Conservation (phyloP, 2,329 filamentous ascomycete species). For the Chalaropsis thielavioides region DNA sequence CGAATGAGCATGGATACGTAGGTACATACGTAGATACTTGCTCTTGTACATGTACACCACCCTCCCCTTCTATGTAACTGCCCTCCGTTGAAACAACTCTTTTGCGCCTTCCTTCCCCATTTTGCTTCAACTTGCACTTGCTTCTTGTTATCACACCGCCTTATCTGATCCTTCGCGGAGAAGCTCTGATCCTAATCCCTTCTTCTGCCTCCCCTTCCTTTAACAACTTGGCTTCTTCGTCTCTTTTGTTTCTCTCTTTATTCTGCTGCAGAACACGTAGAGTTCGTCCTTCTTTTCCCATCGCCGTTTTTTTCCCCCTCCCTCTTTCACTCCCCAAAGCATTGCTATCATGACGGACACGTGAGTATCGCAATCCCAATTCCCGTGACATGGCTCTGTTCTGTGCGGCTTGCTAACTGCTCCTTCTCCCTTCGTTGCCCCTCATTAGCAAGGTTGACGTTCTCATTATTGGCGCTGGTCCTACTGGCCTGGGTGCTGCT, state of each 20-base stretch:
- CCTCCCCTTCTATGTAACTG: background rate
- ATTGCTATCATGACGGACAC: slow-evolving; percentile 23
- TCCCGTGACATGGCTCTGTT: background rate
- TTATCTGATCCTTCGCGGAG: background rate
- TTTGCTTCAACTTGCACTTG: background rate
- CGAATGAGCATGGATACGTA: too few relatives aligned
- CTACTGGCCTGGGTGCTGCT: slow-evolving; percentile 91
- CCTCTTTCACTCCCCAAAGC: slow-evolving; percentile 13
- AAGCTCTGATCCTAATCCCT: background rate
- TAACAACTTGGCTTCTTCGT: background rate
- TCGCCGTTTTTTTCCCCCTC: too few relatives aligned
- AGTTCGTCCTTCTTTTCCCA: background rate
- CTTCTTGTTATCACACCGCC: background rate
- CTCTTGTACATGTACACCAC: background rate
- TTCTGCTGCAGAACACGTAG: background rate
- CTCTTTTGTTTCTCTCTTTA: background rate
- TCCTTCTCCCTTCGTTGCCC: background rate
- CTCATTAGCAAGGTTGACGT: slow-evolving; percentile 39
- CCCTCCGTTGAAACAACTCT: background rate
- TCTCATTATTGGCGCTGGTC: slow-evolving; percentile 93
- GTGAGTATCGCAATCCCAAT: slow-evolving; percentile 19
- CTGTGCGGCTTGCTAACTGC: background rate
- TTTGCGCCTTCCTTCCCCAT: background rate
- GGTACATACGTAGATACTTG: too few relatives aligned
- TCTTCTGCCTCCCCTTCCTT: background rate